A percentile compares a stretch with the other conserved stretches of the same genome.
Conservation (phyloP, 2,329 filamentous ascomycete genomes). For the Apiospora malaysiana region DNA sequence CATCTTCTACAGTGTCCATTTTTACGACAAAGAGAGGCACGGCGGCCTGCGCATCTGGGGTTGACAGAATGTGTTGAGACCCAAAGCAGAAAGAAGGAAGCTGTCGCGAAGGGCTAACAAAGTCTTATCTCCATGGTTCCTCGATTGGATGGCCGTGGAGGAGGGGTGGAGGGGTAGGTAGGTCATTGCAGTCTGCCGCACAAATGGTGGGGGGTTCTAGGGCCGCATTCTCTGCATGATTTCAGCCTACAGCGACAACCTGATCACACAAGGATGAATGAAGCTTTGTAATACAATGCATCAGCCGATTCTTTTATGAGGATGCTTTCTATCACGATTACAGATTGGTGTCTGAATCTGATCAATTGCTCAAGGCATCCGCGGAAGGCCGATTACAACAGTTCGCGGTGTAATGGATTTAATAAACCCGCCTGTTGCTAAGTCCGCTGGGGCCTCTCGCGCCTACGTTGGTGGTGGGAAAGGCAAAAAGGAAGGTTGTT, state of each 20-base stretch:
- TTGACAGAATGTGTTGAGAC: neutral
- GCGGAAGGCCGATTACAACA: neutral
- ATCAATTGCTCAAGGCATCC: neutral
- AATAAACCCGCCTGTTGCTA: neutral
- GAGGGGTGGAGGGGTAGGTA: neutral
- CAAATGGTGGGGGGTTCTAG: neutral
- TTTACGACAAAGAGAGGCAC: neutral
- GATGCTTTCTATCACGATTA: too few species aligned
- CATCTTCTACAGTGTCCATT: slow-evolving; percentile 20
- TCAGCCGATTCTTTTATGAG: too few species aligned
- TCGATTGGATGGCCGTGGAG: neutral
- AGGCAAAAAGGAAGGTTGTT: neutral
- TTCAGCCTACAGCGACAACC: neutral
- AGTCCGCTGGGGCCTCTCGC: neutral
- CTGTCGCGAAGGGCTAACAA: neutral
- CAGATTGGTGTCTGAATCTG: neutral
- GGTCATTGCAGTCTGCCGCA: neutral
- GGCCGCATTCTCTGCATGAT: neutral
- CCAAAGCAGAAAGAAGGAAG: neutral
- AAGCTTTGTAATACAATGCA: neutral
- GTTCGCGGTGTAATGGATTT: neutral
- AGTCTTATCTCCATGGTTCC: neutral
- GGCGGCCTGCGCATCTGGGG: neutral
- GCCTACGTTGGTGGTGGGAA: neutral
- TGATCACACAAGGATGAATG: neutral